Percentiles rank a stretch among this genome's conserved stretches.
phyloP scores from a whole-genome alignment of 2,329 filamentous ascomycete species.

The Helicocarpus griseus region DNA sequence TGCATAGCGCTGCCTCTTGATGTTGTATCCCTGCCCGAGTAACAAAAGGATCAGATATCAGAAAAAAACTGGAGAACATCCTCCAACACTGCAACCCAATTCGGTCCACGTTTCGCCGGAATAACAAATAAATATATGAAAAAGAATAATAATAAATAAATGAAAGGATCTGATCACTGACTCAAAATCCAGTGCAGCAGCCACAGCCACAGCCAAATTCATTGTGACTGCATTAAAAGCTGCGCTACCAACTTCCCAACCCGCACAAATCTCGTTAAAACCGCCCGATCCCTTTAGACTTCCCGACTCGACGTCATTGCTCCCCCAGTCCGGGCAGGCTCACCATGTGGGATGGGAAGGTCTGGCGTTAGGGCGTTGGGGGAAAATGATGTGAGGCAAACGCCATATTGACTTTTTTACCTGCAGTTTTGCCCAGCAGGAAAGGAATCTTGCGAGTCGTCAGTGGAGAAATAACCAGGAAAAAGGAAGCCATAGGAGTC shows the following conservation, averaged over 20 bases:
- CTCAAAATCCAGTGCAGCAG: neutral
- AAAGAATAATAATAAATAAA: no score
- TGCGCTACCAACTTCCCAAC: neutral
- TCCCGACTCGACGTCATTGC: constrained; percentile 2
- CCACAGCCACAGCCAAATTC: neutral
- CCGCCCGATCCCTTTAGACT: neutral
- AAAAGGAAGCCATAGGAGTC: no score
- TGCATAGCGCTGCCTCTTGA: no score
- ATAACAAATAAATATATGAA: neutral
- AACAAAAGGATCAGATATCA: no score
- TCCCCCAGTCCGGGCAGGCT: neutral
- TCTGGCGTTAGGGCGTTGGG: neutral
- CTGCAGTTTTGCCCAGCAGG: neutral
- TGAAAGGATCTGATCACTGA: neutral
- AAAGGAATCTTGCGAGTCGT: neutral
- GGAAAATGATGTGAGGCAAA: neutral
- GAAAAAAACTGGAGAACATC: neutral
- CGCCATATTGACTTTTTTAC: neutral
- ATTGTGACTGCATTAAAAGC: no score
- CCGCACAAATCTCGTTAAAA: neutral
- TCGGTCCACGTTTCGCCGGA: neutral
- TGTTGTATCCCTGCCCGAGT: no score
- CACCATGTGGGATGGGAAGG: neutral
- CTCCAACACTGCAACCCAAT: no score
- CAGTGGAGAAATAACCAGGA: neutral